These are phyloP conservation scores for Penicillium expansum DNA, from an alignment of 2,329 filamentous ascomycete genomes.

Conservation along the genomic window DNA sequence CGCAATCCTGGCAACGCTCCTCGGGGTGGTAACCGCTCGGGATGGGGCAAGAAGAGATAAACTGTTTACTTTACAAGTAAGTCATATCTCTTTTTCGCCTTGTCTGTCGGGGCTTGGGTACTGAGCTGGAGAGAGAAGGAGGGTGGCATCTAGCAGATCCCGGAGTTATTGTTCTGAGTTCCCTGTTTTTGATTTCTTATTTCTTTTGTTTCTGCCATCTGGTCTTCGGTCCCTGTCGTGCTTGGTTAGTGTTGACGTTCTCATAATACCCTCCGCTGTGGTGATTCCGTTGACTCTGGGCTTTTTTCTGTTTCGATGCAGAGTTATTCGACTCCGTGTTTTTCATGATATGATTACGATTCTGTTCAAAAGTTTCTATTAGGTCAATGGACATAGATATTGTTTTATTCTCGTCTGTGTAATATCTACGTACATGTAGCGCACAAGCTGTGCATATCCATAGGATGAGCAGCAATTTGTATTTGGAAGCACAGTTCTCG, in stretches of 20 bases:
- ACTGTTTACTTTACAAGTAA: neutral
- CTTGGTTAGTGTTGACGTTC: constrained; percentile 10
- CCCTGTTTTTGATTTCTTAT: neutral
- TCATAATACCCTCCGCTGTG: constrained; percentile 15
- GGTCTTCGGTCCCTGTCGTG: constrained; percentile 12
- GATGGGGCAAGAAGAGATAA: constrained; percentile 14
- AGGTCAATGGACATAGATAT: constrained; percentile 11
- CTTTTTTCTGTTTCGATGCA: constrained; percentile 5
- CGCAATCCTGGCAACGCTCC: constrained; percentile 21
- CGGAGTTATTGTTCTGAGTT: constrained; percentile 5
- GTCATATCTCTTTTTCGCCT: neutral
- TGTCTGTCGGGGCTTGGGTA: neutral
- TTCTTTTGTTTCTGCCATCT: constrained; percentile 7
- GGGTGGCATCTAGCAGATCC: constrained; percentile 10
- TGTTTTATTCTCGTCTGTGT: neutral
- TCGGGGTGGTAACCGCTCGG: constrained; percentile 4
- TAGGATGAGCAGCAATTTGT: too few relatives aligned
- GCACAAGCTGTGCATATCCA: neutral
- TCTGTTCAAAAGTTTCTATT: constrained; percentile 13
- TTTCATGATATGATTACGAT: constrained; percentile 13
- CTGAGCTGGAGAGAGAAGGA: neutral
- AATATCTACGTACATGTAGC: neutral
- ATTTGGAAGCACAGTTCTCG: neutral
- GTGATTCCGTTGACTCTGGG: constrained; percentile 12
- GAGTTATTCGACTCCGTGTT: constrained; percentile 3